A percentile compares a stretch with the other conserved stretches of the same genome.
phyloP scores from a whole-genome alignment of 208 protist genomes.

The Tritrichomonas foetus region DNA sequence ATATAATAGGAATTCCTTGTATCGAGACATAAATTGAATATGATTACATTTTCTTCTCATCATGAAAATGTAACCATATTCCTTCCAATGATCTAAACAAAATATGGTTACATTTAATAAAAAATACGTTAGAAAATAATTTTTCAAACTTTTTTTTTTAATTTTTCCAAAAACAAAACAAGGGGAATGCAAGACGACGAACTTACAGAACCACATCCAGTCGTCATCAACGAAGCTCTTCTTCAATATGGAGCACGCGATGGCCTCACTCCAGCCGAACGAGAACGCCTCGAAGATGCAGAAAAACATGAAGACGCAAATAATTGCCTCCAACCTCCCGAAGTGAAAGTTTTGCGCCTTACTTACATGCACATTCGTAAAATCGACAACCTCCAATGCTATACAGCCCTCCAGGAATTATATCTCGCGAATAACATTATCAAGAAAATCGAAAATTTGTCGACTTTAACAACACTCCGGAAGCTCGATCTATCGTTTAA shows the following conservation, averaged over 20 bases:
- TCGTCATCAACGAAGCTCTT: slow-evolving; percentile 7
- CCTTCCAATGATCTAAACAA: no score
- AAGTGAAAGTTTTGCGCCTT: neutral
- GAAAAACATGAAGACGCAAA: neutral
- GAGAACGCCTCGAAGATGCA: slow-evolving; percentile 23
- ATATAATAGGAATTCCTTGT: no score
- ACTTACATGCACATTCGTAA: neutral
- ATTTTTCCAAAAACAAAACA: no score
- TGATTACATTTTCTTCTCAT: no score
- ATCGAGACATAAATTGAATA: no score
- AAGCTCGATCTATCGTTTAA: slow-evolving; percentile 35
- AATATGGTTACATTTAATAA: no score
- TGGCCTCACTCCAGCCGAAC: neutral
- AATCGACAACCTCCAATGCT: slow-evolving; percentile 34
- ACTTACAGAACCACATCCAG: neutral
- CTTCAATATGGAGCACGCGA: neutral
- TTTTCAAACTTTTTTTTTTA: no score
- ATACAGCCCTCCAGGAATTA: neutral
- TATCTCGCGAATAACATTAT: slow-evolving; percentile 11
- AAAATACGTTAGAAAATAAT: no score
- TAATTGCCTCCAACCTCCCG: neutral
- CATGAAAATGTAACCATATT: no score
- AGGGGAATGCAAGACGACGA: slow-evolving; percentile 25
- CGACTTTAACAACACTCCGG: neutral
- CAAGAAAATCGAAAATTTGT: slow-evolving; percentile 38